Conservation (phyloP, 176 grass and related monocot species). For the Pontederia crassipes region DNA sequence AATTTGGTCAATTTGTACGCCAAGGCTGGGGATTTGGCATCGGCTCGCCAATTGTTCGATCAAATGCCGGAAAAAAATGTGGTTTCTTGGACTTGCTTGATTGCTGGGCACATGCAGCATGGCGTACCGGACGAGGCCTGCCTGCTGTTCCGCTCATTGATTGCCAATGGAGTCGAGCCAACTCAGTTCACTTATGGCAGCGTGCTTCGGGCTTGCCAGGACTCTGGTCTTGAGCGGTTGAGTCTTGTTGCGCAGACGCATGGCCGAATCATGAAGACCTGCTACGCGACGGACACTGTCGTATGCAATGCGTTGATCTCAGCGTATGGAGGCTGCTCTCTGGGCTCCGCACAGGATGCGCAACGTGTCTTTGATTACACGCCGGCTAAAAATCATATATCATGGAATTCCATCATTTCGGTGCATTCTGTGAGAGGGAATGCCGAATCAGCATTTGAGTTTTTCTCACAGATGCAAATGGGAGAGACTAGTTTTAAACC, state of each 20-base stretch:
- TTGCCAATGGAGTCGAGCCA: slow-evolving; percentile 30
- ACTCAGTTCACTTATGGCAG: slow-evolving; percentile 65
- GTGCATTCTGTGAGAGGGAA: slow-evolving; percentile 57
- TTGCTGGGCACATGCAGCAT: slow-evolving; percentile 39
- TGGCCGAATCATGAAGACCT: slow-evolving; percentile 45
- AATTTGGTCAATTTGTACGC: slow-evolving; percentile 44
- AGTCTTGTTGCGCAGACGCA: slow-evolving; percentile 50
- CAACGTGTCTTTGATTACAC: slow-evolving; percentile 39
- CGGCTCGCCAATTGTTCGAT: slow-evolving; percentile 34
- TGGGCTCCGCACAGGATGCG: slow-evolving; percentile 20
- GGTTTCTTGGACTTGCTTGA: slow-evolving; percentile 61
- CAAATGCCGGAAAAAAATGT: slow-evolving; percentile 43
- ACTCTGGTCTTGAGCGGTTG: slow-evolving; percentile 26
- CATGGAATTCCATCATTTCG: slow-evolving; percentile 73
- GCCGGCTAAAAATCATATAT: slow-evolving; percentile 35
- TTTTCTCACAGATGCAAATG: slow-evolving; percentile 42
- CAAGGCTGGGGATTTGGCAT: slow-evolving; percentile 26
- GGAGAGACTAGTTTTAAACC: slow-evolving; percentile 28
- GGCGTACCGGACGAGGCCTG: slow-evolving; percentile 30
- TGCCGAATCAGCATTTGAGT: slow-evolving; percentile 26
- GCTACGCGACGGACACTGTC: slow-evolving; percentile 22
- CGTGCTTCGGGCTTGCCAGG: slow-evolving; percentile 46
- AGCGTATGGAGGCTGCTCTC: slow-evolving; percentile 50
- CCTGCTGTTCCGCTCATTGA: slow-evolving; percentile 35
- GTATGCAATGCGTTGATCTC: slow-evolving; percentile 70